Conservation (phyloP, 352 stramenopile species). For the Elongisporangium anandrum region DNA sequence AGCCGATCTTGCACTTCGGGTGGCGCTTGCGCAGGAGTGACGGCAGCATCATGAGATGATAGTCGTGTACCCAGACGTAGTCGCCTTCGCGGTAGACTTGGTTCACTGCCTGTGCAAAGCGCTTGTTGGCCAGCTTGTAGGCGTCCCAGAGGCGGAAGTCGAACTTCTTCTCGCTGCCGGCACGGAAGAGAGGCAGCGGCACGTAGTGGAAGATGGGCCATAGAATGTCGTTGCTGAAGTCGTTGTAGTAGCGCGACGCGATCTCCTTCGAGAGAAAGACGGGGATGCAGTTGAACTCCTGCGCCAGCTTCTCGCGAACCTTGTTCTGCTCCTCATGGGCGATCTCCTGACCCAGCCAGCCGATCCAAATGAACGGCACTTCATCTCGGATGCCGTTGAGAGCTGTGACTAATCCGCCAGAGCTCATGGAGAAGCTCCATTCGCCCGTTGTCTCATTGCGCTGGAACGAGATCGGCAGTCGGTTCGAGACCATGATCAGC, state of each 20-base stretch:
- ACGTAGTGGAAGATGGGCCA: conserved; percentile 93
- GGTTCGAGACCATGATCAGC: conserved; percentile 90
- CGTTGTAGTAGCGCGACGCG: conserved; percentile 89
- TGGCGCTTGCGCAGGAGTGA: conserved; percentile 71
- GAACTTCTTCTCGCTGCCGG: conserved; percentile 89
- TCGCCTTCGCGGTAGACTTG: conserved; percentile 79
- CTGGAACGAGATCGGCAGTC: conserved; percentile 86
- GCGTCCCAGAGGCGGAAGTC: conserved; percentile 86
- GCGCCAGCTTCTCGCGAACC: conserved; percentile 74
- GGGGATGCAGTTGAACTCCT: conserved; percentile 87
- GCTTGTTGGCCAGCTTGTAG: conserved; percentile 84
- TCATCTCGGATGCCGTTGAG: conserved; percentile 85
- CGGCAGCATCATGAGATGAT: conserved; percentile 86
- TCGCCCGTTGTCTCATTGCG: conserved; percentile 83
- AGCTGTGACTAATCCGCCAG: conserved; percentile 84
- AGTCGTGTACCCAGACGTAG: conserved; percentile 88
- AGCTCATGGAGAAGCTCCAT: conserved; percentile 87
- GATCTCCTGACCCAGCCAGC: conserved; percentile 88
- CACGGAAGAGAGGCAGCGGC: conserved; percentile 82
- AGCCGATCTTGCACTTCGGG: conserved; percentile 72
- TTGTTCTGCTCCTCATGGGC: conserved; percentile 75
- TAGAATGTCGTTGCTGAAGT: conserved; percentile 90
- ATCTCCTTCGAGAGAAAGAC: conserved; percentile 89
- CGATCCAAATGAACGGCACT: conserved; percentile 90
- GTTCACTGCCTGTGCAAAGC: conserved; percentile 75